phyloP scores from a whole-genome alignment of 306 rosid species.

The Vigna mungo region DNA sequence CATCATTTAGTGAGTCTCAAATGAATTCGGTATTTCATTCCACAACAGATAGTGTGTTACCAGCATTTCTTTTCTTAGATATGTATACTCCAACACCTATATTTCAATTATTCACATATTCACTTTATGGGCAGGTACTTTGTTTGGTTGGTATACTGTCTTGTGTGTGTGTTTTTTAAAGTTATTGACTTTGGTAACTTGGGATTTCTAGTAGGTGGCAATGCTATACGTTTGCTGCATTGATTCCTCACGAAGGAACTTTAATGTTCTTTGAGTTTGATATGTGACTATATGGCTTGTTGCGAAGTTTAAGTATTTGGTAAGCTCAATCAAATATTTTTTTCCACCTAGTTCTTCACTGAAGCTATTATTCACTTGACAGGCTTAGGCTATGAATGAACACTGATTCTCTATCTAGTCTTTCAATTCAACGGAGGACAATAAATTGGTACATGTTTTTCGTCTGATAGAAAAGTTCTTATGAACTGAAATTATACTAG shows the following conservation, averaged over 20 bases:
- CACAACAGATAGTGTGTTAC: not conserved
- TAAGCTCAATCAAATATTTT: conserved; percentile 32
- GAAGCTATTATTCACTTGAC: conserved; percentile 10
- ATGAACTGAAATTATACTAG: not conserved
- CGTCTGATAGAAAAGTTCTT: conserved; percentile 1
- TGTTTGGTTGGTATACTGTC: not conserved
- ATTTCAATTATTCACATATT: not conserved
- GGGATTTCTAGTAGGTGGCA: not conserved
- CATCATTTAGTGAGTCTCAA: not conserved
- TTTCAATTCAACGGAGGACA: not conserved
- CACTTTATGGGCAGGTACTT: not conserved
- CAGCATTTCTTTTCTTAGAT: not conserved
- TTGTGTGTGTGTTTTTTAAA: not conserved
- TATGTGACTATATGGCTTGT: not conserved
- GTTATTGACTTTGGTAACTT: not conserved
- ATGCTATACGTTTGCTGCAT: not conserved
- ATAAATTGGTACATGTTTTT: not conserved
- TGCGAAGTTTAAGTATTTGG: not conserved
- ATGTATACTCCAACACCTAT: not conserved
- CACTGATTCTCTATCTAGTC: conserved; percentile 11
- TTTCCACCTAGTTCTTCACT: not conserved
- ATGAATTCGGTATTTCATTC: not conserved
- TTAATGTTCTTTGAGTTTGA: conserved; percentile 9
- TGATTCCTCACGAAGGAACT: not conserved
- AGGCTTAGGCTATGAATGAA: conserved; percentile 7